These are phyloP conservation scores for Carex kokanica DNA, from an alignment of 176 grass and related monocot species.

Conservation along the genomic window DNA sequence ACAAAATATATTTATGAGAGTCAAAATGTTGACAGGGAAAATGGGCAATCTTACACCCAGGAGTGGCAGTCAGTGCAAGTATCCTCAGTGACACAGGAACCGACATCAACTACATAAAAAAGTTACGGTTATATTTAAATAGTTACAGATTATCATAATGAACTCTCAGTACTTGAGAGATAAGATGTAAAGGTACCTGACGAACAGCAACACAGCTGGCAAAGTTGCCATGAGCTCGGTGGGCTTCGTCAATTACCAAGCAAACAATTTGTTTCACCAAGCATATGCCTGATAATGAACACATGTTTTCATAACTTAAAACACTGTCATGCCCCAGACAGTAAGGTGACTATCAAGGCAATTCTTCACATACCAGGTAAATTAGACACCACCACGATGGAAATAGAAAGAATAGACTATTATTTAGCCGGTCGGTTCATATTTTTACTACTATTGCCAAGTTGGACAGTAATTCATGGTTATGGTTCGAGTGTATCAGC, in stretches of 20 bases:
- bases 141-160: conserved; percentile 29
- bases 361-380: background rate
- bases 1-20: background rate
- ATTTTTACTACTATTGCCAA: background rate
- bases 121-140: conserved; percentile 26
- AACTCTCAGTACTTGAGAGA: conserved; percentile 16
- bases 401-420: background rate
- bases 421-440: background rate
- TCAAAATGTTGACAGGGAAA: conserved; percentile 13
- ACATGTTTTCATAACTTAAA: conserved; percentile 13
- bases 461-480: background rate
- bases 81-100: conserved; percentile 73
- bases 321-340: background rate
- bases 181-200: conserved; percentile 42
- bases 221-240: conserved; percentile 66
- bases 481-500: background rate
- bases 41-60: conserved; percentile 73
- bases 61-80: conserved; percentile 91
- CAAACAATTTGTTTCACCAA: conserved; percentile 78
- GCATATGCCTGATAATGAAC: conserved; percentile 64
- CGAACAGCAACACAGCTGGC: conserved; percentile 69
- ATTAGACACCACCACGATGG: background rate
- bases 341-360: background rate
- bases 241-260: conserved; percentile 94
- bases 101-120: conserved; percentile 55